Conservation (phyloP, 2,329 filamentous ascomycete genomes). For the Trichoderma lentiforme region DNA sequence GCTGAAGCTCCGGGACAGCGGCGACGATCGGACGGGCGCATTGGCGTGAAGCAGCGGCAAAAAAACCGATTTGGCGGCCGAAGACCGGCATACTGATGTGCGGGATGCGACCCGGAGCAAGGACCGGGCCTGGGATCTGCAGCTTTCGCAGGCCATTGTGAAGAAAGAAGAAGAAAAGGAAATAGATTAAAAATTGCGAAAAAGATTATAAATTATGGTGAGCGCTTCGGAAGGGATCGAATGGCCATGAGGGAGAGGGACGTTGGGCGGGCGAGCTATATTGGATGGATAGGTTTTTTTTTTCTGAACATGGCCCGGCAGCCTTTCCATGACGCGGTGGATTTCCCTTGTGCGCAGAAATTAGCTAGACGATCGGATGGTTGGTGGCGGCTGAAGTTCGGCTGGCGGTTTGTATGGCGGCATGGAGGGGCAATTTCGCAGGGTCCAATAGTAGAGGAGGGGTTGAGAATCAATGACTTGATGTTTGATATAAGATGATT, state of each 20-base stretch:
- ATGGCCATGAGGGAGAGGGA: neutral
- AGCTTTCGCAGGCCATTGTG: slow-evolving; percentile 49
- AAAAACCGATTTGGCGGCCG: slow-evolving; percentile 26
- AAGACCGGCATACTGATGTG: slow-evolving; percentile 27
- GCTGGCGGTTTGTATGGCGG: neutral
- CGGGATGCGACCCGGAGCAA: slow-evolving; percentile 36
- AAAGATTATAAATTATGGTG: neutral
- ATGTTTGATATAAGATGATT: neutral
- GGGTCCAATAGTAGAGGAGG: neutral
- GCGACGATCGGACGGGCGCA: neutral
- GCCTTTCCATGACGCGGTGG: slow-evolving; percentile 18
- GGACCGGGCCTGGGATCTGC: slow-evolving; percentile 43
- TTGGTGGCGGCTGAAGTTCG: slow-evolving; percentile 17
- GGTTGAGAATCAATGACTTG: neutral
- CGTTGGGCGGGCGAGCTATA: neutral
- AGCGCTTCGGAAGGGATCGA: neutral
- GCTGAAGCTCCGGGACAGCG: slow-evolving; percentile 35
- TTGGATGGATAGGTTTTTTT: neutral
- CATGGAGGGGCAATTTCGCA: slow-evolving; percentile 10
- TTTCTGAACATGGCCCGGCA: neutral
- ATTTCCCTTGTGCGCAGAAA: slow-evolving; percentile 15
- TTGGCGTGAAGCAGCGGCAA: slow-evolving; percentile 19
- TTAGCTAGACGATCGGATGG: neutral
- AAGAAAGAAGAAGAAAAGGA: slow-evolving; percentile 10
- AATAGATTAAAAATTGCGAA: neutral